A percentile compares a stretch with the other conserved stretches of the same genome.
Evolutionary conservation across 2,329 filamentous ascomycete species (phyloP).

Genomic region (Aspergillus alliaceus): DNA sequence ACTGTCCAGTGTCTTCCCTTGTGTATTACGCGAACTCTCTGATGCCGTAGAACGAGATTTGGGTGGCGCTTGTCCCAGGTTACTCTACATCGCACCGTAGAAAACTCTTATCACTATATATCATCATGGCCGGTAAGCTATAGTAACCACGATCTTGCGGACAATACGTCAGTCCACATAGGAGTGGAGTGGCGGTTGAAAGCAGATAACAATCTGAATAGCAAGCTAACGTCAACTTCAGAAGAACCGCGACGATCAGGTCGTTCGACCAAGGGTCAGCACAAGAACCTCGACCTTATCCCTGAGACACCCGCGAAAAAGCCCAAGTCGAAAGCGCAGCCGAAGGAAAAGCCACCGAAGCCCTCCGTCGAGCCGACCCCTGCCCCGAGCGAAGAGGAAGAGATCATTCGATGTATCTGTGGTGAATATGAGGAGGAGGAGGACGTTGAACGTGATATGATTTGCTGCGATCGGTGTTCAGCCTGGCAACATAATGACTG

Average conservation of each 20-base stretch:
- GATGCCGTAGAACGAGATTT: constrained; percentile 43
- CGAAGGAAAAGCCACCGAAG: constrained; percentile 48
- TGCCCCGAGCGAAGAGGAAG: constrained; percentile 53
- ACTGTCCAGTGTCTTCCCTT: constrained; percentile 33
- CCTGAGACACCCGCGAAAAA: constrained; percentile 58
- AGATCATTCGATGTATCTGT: constrained; percentile 90
- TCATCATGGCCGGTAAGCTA: constrained; percentile 63
- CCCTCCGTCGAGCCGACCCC: constrained; percentile 48
- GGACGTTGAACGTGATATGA: constrained; percentile 87
- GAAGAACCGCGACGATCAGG: constrained; percentile 91
- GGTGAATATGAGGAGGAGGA: constrained; percentile 83
- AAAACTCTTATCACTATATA: constrained; percentile 26
- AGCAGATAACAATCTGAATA: constrained; percentile 11
- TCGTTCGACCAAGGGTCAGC: constrained; percentile 93
- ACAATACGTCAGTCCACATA: constrained; percentile 1
- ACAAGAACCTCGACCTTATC: constrained; percentile 78
- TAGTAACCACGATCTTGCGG: constrained; percentile 28
- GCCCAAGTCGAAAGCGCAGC: constrained; percentile 47
- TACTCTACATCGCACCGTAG: constrained; percentile 36
- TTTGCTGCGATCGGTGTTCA: constrained; percentile 87
- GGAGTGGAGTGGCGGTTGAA: constrained; percentile 8
- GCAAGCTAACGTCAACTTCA: constrained; percentile 41
- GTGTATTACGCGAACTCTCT: constrained; percentile 42
- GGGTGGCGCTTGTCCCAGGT: constrained; percentile 23
- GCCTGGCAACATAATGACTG: constrained; percentile 99